Percentiles rank a stretch among this genome's conserved stretches.
These are phyloP conservation scores for Coemansia sp. DNA, from an alignment of 192 early-diverging fungal genomes.

Conservation along the genomic window DNA sequence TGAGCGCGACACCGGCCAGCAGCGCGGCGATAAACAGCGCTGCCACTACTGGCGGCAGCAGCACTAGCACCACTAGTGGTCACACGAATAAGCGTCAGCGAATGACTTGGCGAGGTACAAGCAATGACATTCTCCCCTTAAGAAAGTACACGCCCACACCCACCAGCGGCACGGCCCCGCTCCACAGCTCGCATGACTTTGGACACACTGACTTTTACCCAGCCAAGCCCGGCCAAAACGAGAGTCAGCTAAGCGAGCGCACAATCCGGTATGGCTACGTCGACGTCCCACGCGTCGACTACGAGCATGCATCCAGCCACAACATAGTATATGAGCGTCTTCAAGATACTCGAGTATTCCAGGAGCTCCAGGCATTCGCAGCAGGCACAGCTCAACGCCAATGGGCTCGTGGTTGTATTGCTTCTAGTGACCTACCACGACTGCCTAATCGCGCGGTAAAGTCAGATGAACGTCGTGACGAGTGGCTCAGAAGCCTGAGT, in stretches of 20 bases:
- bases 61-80: neutral
- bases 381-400: conserved; percentile 41
- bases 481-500: conserved; percentile 46
- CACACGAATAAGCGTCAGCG: conserved; percentile 21
- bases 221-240: conserved; percentile 44
- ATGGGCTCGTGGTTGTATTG: conserved; percentile 21
- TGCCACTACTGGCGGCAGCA: conserved; percentile 1
- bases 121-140: conserved; percentile 35
- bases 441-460: conserved; percentile 31
- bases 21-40: conserved; percentile 8
- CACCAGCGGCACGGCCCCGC: conserved; percentile 26
- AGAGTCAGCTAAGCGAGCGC: conserved; percentile 60
- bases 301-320: conserved; percentile 47
- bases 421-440: neutral
- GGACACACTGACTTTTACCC: conserved; percentile 63
- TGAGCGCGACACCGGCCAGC: conserved; percentile 34
- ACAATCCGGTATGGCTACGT: conserved; percentile 70
- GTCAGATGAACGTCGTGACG: conserved; percentile 39
- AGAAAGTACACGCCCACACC: conserved; percentile 50
- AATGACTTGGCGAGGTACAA: conserved; percentile 13
- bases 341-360: conserved; percentile 43
- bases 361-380: conserved; percentile 49
- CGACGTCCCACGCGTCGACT: conserved; percentile 52
- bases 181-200: conserved; percentile 32
- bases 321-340: conserved; percentile 42